Percentiles rank a stretch among this genome's conserved stretches.
Conservation (phyloP, 805 yeast species). For the Metahyphopichia silvanorum region DNA sequence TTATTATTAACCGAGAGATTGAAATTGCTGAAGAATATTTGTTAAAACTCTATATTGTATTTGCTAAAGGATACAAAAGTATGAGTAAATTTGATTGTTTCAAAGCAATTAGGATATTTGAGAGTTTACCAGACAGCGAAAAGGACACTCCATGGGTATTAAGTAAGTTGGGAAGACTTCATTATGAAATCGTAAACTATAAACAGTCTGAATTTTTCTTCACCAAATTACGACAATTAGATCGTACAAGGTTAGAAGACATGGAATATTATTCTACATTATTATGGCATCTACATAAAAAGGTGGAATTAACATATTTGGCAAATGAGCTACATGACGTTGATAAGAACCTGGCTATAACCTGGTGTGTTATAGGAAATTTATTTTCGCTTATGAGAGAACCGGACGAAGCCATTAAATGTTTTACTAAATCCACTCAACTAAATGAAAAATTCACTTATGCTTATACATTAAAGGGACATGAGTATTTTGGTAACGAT, state of each 20-base stretch:
- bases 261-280: conserved; percentile 91
- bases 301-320: conserved; percentile 71
- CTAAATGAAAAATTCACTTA: conserved; percentile 72
- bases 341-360: conserved; percentile 65
- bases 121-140: conserved; percentile 60
- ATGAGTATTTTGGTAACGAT: conserved; percentile 84
- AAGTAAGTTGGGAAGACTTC: conserved; percentile 72
- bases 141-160: conserved; percentile 81
- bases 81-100: conserved; percentile 70
- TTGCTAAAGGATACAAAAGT: conserved; percentile 61
- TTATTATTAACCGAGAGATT: conserved; percentile 18
- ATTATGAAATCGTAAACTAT: conserved; percentile 86
- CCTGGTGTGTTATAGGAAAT: conserved; percentile 93
- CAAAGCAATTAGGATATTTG: conserved; percentile 70
- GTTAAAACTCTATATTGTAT: conserved; percentile 44
- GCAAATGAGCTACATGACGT: conserved; percentile 76
- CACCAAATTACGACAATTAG: conserved; percentile 57
- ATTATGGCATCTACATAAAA: conserved; percentile 88
- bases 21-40: conserved; percentile 40
- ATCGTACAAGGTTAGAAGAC: conserved; percentile 77
- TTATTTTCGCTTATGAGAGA: conserved; percentile 79
- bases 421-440: conserved; percentile 76
- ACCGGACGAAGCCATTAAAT: conserved; percentile 84
- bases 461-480: conserved; percentile 92
- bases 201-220: conserved; percentile 69